Percentiles rank a stretch among this genome's conserved stretches.
Conservation (phyloP, 306 rosid genomes). For the Mucuna pruriens region DNA sequence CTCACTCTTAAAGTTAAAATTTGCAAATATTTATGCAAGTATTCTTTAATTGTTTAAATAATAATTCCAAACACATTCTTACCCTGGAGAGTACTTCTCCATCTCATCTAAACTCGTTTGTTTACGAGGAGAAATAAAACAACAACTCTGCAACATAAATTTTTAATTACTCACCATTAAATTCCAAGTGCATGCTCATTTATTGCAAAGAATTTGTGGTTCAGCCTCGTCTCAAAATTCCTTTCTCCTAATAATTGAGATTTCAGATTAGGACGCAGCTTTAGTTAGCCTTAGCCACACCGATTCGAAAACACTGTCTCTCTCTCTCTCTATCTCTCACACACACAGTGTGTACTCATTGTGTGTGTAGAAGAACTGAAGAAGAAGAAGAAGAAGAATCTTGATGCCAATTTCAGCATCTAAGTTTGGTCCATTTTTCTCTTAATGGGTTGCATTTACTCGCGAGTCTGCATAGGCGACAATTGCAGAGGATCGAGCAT, state of each 20-base stretch:
- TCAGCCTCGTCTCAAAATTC: conserved; percentile 1
- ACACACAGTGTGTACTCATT: too few relatives aligned
- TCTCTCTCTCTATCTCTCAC: too few relatives aligned
- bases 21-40: too few relatives aligned
- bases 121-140: too few relatives aligned
- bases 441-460: conserved; percentile 90
- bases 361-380: not conserved
- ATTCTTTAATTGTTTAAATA: too few relatives aligned
- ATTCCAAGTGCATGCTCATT: conserved; percentile 7
- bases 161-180: conserved; percentile 10
- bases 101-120: too few relatives aligned
- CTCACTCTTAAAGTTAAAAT: too few relatives aligned
- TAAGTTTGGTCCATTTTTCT: conserved; percentile 29
- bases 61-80: too few relatives aligned
- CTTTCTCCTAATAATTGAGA: conserved; percentile 37
- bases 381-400: not conserved
- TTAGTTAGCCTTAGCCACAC: too few relatives aligned
- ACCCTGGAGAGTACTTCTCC: too few relatives aligned
- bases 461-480: conserved; percentile 82
- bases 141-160: too few relatives aligned
- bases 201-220: conserved; percentile 32
- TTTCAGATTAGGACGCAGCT: not conserved
- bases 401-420: conserved; percentile 55
- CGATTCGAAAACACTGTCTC: too few relatives aligned
- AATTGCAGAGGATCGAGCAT: conserved; percentile 53